Conservation (phyloP, 2,329 filamentous ascomycete species). For the Teratosphaeriaceae sp. region DNA sequence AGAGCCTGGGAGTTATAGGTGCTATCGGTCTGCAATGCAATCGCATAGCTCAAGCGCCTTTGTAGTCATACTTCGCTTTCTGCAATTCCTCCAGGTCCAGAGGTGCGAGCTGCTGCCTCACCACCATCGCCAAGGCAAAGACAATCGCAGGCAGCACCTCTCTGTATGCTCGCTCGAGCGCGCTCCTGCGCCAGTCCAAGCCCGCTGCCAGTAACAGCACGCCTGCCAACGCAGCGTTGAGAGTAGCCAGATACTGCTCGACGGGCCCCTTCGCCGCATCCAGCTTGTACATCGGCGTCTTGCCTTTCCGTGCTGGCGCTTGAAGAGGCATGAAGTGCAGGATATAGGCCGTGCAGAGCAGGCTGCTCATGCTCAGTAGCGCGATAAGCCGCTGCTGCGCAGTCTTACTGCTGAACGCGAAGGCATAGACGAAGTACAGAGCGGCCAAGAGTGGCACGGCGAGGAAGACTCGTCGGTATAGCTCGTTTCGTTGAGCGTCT, state of each 20-base stretch:
- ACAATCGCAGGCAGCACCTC: slow-evolving; percentile 45
- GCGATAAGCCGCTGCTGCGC: slow-evolving; percentile 38
- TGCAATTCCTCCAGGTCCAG: slow-evolving; percentile 63
- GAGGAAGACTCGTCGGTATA: slow-evolving; percentile 46
- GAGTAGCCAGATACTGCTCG: slow-evolving; percentile 50
- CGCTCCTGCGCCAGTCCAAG: slow-evolving; percentile 30
- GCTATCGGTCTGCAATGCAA: too few relatives aligned
- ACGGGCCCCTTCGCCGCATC: slow-evolving; percentile 41
- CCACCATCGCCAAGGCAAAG: slow-evolving; percentile 53
- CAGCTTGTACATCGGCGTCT: slow-evolving; percentile 23
- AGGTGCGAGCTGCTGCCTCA: slow-evolving; percentile 59
- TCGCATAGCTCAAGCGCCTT: slow-evolving; percentile 55
- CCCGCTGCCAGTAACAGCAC: slow-evolving; percentile 46
- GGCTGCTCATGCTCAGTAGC: slow-evolving; percentile 56
- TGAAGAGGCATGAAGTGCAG: slow-evolving; percentile 40
- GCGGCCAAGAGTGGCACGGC: slow-evolving; percentile 51
- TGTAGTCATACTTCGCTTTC: slow-evolving; percentile 58
- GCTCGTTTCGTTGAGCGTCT: slow-evolving; percentile 38
- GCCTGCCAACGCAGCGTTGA: slow-evolving; percentile 53
- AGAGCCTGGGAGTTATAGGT: too few relatives aligned
- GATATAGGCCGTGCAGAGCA: slow-evolving; percentile 57
- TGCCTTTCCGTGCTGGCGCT: slow-evolving; percentile 40
- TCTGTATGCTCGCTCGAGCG: slow-evolving; percentile 23
- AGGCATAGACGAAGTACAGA: slow-evolving; percentile 48
- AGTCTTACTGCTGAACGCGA: slow-evolving; percentile 36